These are phyloP conservation scores for Plasmodium reichenowi DNA, from an alignment of 169 alveolate species.

Conservation along the genomic window DNA sequence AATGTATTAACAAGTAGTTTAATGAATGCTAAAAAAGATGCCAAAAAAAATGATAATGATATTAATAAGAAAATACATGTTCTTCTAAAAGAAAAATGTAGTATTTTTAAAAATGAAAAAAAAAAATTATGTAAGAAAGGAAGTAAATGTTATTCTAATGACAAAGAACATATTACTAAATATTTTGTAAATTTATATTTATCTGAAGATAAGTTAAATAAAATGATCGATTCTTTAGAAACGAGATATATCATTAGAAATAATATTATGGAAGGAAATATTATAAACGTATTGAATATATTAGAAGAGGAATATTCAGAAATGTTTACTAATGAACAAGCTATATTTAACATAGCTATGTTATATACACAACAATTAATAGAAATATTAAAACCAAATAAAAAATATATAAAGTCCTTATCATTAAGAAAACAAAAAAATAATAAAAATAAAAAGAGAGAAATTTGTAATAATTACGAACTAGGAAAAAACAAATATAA, in stretches of 20 bases:
- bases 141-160: constrained; percentile 24
- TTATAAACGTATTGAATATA: constrained; percentile 62
- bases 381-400: constrained; percentile 67
- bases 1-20: constrained; percentile 22
- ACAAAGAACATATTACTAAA: constrained; percentile 57
- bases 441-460: constrained; percentile 10
- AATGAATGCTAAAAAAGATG: constrained; percentile 45
- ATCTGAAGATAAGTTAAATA: constrained; percentile 61
- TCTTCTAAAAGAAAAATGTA: constrained; percentile 22
- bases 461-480: not conserved
- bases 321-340: constrained; percentile 42
- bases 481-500: not conserved
- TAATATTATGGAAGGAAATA: constrained; percentile 48
- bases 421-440: constrained; percentile 29
- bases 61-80: constrained; percentile 58
- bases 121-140: constrained; percentile 47
- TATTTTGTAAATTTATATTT: constrained; percentile 56
- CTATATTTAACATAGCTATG: constrained; percentile 54
- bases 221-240: constrained; percentile 49
- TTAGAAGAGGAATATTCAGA: constrained; percentile 58
- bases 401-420: constrained; percentile 31
- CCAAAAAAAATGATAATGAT: constrained; percentile 51
- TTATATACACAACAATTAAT: constrained; percentile 72
- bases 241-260: constrained; percentile 59
- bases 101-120: constrained; percentile 43